Evolutionary conservation across 108 stramenopile genomes (phyloP), one percentile per base, ranked within the genome.

Genomic region (Pseudonitzschia delicatissima): DNA sequence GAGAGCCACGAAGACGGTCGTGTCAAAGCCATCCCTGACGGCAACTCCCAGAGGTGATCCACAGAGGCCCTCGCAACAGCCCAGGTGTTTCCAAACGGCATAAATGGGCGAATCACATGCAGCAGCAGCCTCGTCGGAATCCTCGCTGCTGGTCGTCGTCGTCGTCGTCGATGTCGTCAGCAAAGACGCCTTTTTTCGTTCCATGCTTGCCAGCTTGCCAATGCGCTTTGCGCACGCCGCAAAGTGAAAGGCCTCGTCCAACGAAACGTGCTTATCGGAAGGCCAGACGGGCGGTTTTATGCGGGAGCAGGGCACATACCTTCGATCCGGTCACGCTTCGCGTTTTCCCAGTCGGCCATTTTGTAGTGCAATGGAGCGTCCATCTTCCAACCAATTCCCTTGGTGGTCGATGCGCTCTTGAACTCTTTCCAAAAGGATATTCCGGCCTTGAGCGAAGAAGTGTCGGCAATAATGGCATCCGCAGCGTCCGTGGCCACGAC

Each of bases 401-500:
- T 79, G 2, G 90, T 87, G 8, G 75, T 25, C 12, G 36, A 21
- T 11, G 45, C 47, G 0, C 85, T 78, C 64, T 77, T 66, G 25
- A 87, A 69, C 68, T 94, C 93, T 57, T 77, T 77, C 59, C 86
- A 87, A 42, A 87, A 77, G 9, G 93, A 66, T 50, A 94, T 62
- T 57, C 93, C 93, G 21, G 87, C 70, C 51, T 88, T 94, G 13
- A 94, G 70, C 26, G 90, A 88, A 11, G 90, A 81, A 35, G 85
- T 74, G 69, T 94, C 90, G 34, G 83, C 79, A 47, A 94, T 91
- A 21, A 94, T 90, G 50, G 76, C 74, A 76, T 94, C 93, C 23
- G 88, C 90, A 21, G 84, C 66, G 77, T 94, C 93, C 45, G 90
- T 80, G 8, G 90, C 93, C 45, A 94, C 82, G 9, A 94, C 65